Base-by-base conservation (phyloP, 106 monocot species). In the Dioscorea dumetorum region DNA sequence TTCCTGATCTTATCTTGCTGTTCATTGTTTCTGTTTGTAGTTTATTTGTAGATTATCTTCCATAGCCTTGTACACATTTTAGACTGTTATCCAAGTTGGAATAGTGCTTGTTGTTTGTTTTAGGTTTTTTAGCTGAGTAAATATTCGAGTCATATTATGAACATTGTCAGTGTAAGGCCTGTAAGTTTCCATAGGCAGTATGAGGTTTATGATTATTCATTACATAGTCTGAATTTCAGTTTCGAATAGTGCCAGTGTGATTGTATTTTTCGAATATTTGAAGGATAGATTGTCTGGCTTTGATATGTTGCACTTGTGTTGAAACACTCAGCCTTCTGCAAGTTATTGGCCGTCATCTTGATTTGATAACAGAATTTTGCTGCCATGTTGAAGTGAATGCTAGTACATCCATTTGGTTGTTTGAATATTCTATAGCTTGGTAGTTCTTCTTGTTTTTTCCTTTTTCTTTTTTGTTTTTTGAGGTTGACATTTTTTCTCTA, bases 401-500 rank as follows among this genome's bases (percentile, higher is more conserved):
- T 41, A 41, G 10, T 41, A 41, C 41, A 41, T 41, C 41, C 10
- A 41, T 6, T 1, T 6, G 6, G 10, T 8, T 41, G 41, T 41
- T 41, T 8, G 6, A 41, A 41, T 41, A 5, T 41, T 41, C 41
- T 41, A 0, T 54, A 54, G 13, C 54, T 8, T 18, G 15, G 18
- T 12, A 32, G 18, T 22, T 60, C 4, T 15, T 41, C 4, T 48
- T 4, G n/a, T n/a, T n/a, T n/a, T n/a, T n/a, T n/a, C n/a, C n/a
- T n/a, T n/a, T n/a, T n/a, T n/a, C 52, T 28, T 8, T 28, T 21
- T 18, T 24, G 20, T 61, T 60, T 22, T 8, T 48, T 8, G 17
- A 35, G 22, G 5, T 33, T 73, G 64, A 62, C 50, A 64, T 33
- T 61, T 17, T n/a, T 34, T 54, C 48, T 61, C 35, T 82, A 65